phyloP scores from a whole-genome alignment of 2,329 filamentous ascomycete genomes.

The Alternaria panax region DNA sequence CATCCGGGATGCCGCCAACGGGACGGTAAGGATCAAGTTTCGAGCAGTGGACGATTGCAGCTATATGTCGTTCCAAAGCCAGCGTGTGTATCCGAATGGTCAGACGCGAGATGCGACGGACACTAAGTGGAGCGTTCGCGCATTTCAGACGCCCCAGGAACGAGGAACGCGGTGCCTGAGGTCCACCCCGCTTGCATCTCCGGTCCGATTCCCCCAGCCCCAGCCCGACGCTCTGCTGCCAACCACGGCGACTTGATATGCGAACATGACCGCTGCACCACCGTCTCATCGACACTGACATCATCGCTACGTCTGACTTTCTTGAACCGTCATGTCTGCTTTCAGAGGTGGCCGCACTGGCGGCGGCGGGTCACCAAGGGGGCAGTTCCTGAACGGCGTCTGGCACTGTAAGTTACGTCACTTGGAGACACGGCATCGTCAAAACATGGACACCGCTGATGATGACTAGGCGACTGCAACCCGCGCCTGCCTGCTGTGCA shows the following conservation, averaged over 20 bases:
- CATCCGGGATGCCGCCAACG: neutral
- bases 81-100: neutral
- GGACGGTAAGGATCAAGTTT: neutral
- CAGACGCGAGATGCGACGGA: conserved; percentile 1
- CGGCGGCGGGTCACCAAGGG: conserved; percentile 19
- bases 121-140: conserved; percentile 4
- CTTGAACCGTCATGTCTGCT: conserved; percentile 25
- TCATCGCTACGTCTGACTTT: neutral
- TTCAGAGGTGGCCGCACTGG: conserved; percentile 17
- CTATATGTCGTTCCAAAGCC: neutral
- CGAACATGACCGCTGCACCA: neutral
- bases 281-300: neutral
- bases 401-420: conserved; percentile 34
- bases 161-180: neutral
- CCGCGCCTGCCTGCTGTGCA: conserved; percentile 62
- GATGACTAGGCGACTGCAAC: conserved; percentile 59
- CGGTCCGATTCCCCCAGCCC: neutral
- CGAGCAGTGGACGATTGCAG: neutral
- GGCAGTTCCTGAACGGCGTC: conserved; percentile 33
- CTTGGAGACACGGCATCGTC: neutral
- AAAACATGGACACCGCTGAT: conserved; percentile 16
- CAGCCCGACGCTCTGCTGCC: neutral
- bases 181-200: neutral
- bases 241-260: neutral
- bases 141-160: neutral